Evolutionary conservation across 805 yeast species (phyloP).

Genomic region (Wickerhamiella azymoides): DNA sequence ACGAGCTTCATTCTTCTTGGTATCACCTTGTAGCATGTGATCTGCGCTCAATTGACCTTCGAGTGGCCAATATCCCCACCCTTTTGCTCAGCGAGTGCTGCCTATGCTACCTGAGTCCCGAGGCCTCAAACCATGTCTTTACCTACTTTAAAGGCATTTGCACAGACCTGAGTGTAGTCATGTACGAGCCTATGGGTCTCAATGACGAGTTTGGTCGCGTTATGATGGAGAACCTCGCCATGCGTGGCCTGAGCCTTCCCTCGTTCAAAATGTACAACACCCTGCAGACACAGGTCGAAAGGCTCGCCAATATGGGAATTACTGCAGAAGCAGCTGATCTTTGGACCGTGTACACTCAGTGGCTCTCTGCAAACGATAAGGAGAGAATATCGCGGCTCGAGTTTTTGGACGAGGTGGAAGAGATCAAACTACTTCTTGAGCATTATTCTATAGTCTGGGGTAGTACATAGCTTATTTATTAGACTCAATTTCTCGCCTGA

Average conservation of each 20-base stretch:
- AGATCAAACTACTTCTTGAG: slow-evolving; percentile 41
- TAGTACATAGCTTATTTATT: slow-evolving; percentile 1
- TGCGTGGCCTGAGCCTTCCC: slow-evolving; percentile 49
- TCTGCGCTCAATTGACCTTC: slow-evolving; percentile 29
- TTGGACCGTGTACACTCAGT: slow-evolving; percentile 27
- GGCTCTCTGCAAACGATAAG: slow-evolving; percentile 33
- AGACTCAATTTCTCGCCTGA: background rate
- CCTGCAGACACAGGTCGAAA: slow-evolving; percentile 27
- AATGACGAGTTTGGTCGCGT: slow-evolving; percentile 51
- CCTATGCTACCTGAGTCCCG: slow-evolving; percentile 49
- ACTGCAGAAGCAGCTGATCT: slow-evolving; percentile 32
- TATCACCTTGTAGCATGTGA: slow-evolving; percentile 48
- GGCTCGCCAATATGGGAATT: slow-evolving; percentile 27
- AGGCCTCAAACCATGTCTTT: slow-evolving; percentile 34
- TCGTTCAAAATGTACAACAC: slow-evolving; percentile 42
- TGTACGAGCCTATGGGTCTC: slow-evolving; percentile 61
- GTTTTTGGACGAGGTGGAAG: slow-evolving; percentile 64
- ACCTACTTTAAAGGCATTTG: slow-evolving; percentile 29
- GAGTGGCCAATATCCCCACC: slow-evolving; percentile 36
- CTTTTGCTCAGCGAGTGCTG: slow-evolving; percentile 63
- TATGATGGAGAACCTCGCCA: slow-evolving; percentile 47
- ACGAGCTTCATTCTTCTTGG: slow-evolving; percentile 18
- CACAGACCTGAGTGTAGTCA: slow-evolving; percentile 25
- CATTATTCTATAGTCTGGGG: slow-evolving; percentile 44
- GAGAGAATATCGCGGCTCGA: slow-evolving; percentile 41